Base-by-base conservation (phyloP, 192 early-diverging fungal species). In the Jimgerdemannia lactiflua region DNA sequence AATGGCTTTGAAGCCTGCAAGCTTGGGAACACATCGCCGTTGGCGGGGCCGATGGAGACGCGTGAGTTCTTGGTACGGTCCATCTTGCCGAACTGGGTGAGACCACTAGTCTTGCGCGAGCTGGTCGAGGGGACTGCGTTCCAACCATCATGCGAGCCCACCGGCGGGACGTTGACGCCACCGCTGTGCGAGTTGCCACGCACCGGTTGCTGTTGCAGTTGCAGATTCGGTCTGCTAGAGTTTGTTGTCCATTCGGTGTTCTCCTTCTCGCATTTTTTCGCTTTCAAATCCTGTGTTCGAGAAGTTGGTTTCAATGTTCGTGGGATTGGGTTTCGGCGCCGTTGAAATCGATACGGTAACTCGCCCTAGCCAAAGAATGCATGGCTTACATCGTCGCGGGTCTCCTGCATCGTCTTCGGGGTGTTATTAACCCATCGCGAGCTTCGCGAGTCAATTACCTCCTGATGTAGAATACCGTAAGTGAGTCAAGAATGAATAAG, bases 361-460 rank as follows among this genome's bases (percentile, higher is more conserved):
- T 29, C 29, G 29, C 29, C 29, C 29, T 29, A 29, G 29, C 29
- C 29, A 29, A 29, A 29, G 29, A 29, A 29, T 29, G 43, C 40
- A 65, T 40, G 41, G 44, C 68, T 77, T 73, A 80, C 79, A 43
- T 92, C 90, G 73, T 92, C 89, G 78, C 92, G 94, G 80, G 96
- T 94, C 85, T 96, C 90, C 65, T 92, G 92, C 80, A 96, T 94
- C 42, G 93, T 96, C 87, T 94, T 93, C 63, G 95, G 94, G 3
- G 94, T 95, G 42, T 79, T 65, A 80, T 72, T 84, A 59, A 90
- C 90, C 96, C 96, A 98, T 43, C 86, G 81, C 80, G 83, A 89
- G 29, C 78, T 77, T 70, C 96, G 88, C 69, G 96, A 83, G 64
- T 97, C 96, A 42, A 97, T 91, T 19, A 98, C 82, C 74, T 98